These are phyloP conservation scores for Hymenoscyphus linearis DNA, from an alignment of 2,329 filamentous ascomycete genomes.

Conservation along the genomic window DNA sequence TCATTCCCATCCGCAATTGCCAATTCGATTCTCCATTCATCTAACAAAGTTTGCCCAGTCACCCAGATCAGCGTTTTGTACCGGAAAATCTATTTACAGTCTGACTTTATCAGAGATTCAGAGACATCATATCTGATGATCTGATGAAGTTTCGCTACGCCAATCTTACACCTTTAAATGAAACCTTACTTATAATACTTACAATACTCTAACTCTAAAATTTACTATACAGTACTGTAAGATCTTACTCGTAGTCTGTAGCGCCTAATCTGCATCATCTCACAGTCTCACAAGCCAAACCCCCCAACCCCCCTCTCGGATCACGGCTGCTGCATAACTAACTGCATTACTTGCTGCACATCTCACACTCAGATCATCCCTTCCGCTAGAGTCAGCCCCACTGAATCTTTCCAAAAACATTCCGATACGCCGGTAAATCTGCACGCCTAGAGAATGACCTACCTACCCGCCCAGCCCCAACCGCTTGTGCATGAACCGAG, in stretches of 20 bases:
- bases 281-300: too few species aligned
- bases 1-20: not conserved
- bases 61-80: not conserved
- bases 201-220: too few species aligned
- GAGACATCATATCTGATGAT: not conserved
- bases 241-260: too few species aligned
- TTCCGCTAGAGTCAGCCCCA: not conserved
- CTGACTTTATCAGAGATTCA: not conserved
- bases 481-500: not conserved
- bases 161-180: too few species aligned
- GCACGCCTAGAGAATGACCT: not conserved
- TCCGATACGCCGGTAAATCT: not conserved
- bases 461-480: slow-evolving; percentile 1
- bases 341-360: not conserved
- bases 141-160: not conserved
- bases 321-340: not conserved
- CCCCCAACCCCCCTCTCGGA: not conserved
- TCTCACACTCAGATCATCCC: not conserved
- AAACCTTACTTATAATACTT: not conserved
- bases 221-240: not conserved
- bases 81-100: not conserved
- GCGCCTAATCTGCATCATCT: not conserved
- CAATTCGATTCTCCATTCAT: not conserved
- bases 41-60: not conserved
- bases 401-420: not conserved